These are phyloP conservation scores for Sporothrix globosa DNA, from an alignment of 2,329 filamentous ascomycete genomes.

Conservation along the genomic window DNA sequence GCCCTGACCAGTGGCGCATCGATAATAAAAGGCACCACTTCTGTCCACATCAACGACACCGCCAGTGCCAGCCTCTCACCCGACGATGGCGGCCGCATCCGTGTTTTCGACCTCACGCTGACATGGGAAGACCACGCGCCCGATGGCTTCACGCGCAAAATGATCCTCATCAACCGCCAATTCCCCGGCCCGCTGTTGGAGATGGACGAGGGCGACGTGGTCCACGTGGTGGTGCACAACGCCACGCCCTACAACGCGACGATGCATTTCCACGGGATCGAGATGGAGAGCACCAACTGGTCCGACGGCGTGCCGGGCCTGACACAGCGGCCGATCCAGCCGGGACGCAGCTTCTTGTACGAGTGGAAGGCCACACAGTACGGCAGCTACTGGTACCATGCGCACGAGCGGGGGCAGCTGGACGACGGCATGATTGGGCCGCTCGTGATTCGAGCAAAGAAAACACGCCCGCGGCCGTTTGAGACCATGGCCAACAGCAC, in stretches of 20 bases:
- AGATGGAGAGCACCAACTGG: conserved; percentile 59
- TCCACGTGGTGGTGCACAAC: conserved; percentile 53
- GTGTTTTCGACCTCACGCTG: conserved; percentile 40
- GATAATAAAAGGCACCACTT: too few species aligned
- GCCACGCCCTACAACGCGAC: conserved; percentile 52
- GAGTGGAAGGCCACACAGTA: conserved; percentile 59
- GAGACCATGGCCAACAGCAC: conserved; percentile 51
- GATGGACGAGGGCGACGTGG: conserved; percentile 55
- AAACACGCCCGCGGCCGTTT: conserved; percentile 49
- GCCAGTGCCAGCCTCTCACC: not conserved
- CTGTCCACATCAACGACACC: too few species aligned
- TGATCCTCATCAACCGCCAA: conserved; percentile 61
- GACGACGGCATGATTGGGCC: conserved; percentile 64
- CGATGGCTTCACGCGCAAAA: conserved; percentile 49
- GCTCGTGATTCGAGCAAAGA: conserved; percentile 53
- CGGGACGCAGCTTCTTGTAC: conserved; percentile 55
- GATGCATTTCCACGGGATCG: conserved; percentile 57
- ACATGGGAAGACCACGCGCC: conserved; percentile 48
- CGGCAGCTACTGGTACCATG: conserved; percentile 65
- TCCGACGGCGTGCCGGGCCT: conserved; percentile 64
- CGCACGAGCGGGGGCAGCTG: conserved; percentile 58
- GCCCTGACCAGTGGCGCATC: too few species aligned
- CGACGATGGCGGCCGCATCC: conserved; percentile 10
- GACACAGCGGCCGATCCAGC: conserved; percentile 56
- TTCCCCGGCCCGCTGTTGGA: conserved; percentile 65